Base-by-base conservation (phyloP, 2,329 filamentous ascomycete species). In the Periconia digitata region DNA sequence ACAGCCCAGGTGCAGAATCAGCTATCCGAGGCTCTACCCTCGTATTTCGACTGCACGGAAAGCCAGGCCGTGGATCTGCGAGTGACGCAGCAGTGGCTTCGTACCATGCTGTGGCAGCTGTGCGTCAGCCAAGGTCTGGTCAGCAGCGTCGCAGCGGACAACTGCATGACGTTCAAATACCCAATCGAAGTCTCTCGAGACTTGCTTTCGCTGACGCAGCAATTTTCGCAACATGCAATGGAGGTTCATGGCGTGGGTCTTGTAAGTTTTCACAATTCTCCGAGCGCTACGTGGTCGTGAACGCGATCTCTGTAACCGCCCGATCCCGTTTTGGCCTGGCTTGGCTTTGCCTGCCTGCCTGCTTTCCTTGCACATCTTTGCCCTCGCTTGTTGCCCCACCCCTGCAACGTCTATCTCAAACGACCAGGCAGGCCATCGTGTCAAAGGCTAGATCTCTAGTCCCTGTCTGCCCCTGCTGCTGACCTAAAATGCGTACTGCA, bases 221-320 rank as follows among this genome's bases (percentile, higher is more conserved):
- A 87, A 44, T 87, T 94, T 61, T 85, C 86, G 0, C 83, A 83
- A 29, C 80, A 85, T 55, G 84, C 85, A 37, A 85, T 90, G 75
- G 89, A 92, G 54, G 76, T 92, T 3, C 79, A 92, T 55, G 87
- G 86, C 16, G 81, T 89, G 34, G 87, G 87, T 21, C 69, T 95
- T 70, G 87, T 89, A 74, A 69, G 84, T 76, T 42, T 36, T 27
- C 39, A 40, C 22, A 43, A 36, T 40, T 53, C 53, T 50, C 49
- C 20, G 21, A 40, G 47, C 40, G 21, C 47, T 45, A 42, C 38
- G 32, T n/a, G 17, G 48, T 44, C 42, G 52, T 38, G 22, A 37
- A 38, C 32, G 35, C 46, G 29, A 49, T 49, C 40, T 43, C 24
- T 40, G 21, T 20, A 7, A 38, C 6, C 24, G 42, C 37, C 53